Base-by-base conservation (phyloP, 768 basidiomycete species). In the Suillus tomentosus region DNA sequence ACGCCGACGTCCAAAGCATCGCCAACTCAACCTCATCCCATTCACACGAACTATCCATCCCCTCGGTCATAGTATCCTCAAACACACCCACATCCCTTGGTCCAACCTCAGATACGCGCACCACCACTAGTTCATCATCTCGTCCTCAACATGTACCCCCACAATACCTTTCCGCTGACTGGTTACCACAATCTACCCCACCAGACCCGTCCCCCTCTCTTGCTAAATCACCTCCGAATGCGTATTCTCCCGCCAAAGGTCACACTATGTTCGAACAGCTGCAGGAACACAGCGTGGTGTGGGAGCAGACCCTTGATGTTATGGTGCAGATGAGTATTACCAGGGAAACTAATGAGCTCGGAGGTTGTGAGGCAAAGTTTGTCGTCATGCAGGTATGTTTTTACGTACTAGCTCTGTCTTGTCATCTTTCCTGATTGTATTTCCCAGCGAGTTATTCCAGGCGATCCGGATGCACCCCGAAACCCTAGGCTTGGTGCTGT, bases 401-500 rank as follows among this genome's bases (percentile, higher is more conserved):
- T 9, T 48, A 31, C 34, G 15, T 31, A 2, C 5, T 55, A 14
- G 42, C 34, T 60, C 17, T 57, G 48, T 17, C 34, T 43, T 17
- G 7, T 40, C 27, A 37, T n/a, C 43, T 47, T 45, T 22, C n/a
- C 14, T 53, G 40, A 60, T 42, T 63, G 51, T 59, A 31, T 17
- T 45, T n/a, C 36, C 66, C 80, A 90, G 77, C 83, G 84, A n/a
- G 82, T 88, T 39, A 78, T 84, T 47, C 78, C 79, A 1, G 83
- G 83, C 50, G 89, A 88, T 67, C 81, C 83, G 6, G 77, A 83
- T 60, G 76, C 82, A 8, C 84, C 87, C 2, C 80, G 79, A 17
- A 85, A 88, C 62, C 85, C 86, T 3, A 82, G 85, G 8, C 79
- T 92, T 2, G 92, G 91, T 3, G 80, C 80, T 7, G 80, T 92